Conservation (phyloP, 495 filamentous ascomycete species). For the Viridothelium virens region DNA sequence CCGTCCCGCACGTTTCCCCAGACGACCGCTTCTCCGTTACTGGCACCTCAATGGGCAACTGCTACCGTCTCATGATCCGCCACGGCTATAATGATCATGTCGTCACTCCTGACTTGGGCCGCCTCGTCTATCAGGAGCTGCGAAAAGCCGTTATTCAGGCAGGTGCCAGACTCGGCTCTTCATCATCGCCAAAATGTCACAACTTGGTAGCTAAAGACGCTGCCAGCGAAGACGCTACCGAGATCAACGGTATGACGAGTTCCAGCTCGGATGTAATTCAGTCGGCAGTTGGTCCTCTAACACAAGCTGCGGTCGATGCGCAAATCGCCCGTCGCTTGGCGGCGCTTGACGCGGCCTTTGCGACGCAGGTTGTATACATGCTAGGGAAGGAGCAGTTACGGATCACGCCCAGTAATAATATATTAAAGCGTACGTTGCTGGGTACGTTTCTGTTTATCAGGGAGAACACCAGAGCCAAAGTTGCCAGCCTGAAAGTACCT, state of each 20-base stretch:
- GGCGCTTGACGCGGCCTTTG: constrained; percentile 49
- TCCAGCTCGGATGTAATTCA: not conserved
- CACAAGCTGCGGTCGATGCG: not conserved
- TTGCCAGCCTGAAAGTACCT: constrained; percentile 52
- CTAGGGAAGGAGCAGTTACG: constrained; percentile 67
- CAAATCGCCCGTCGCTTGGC: not conserved
- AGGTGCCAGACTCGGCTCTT: constrained; percentile 14
- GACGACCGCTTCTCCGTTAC: constrained; percentile 17
- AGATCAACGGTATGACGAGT: not conserved
- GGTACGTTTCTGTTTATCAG: constrained; percentile 58
- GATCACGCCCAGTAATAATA: constrained; percentile 41
- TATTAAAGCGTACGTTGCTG: constrained; percentile 43
- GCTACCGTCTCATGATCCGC: constrained; percentile 52
- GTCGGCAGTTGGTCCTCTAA: not conserved
- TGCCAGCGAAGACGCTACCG: not conserved
- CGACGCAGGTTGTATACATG: constrained; percentile 58
- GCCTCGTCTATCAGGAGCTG: constrained; percentile 53
- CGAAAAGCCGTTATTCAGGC: constrained; percentile 44
- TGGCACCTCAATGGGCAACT: constrained; percentile 10
- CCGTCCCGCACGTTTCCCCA: constrained; percentile 22
- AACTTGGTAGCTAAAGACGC: not conserved
- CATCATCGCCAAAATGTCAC: constrained; percentile 13
- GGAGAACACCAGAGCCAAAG: constrained; percentile 60
- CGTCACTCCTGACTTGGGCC: constrained; percentile 53
- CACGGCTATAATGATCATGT: constrained; percentile 66